These are phyloP conservation scores for Musa troglodytarum DNA, from an alignment of 176 grass and related monocot genomes.

Conservation along the genomic window DNA sequence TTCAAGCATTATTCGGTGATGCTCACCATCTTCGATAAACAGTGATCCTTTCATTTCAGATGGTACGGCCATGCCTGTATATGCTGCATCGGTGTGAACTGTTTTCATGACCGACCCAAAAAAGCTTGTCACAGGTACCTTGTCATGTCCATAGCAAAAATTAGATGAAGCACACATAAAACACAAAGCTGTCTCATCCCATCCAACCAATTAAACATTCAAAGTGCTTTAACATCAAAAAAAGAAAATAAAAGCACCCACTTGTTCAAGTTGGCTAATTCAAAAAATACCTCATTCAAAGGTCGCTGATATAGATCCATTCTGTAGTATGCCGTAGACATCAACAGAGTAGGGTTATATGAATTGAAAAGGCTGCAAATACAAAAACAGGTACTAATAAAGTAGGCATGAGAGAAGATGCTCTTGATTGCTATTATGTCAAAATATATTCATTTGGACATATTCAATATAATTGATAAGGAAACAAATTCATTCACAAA, in stretches of 20 bases:
- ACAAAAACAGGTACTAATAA: not conserved
- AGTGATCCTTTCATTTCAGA: constrained; percentile 21
- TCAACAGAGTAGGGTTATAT: constrained; percentile 68
- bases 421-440: too few relatives aligned
- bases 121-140: constrained; percentile 97
- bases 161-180: not conserved
- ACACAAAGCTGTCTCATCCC: not conserved
- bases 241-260: not conserved
- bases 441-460: too few relatives aligned
- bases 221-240: not conserved
- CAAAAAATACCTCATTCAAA: constrained; percentile 47
- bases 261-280: not conserved
- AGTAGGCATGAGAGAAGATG: not conserved
- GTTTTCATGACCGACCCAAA: constrained; percentile 99
- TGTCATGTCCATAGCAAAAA: constrained; percentile 10
- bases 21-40: constrained; percentile 15
- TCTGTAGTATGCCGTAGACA: constrained; percentile 94
- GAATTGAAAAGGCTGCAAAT: constrained; percentile 86
- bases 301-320: constrained; percentile 76
- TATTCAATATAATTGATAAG: not conserved
- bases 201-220: not conserved
- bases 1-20: constrained; percentile 30
- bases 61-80: constrained; percentile 46
- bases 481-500: not conserved
- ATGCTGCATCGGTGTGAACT: constrained; percentile 72